These are phyloP conservation scores for Tetragonia tetragonoides DNA, from an alignment of 148 eudicot genomes.

Conservation along the genomic window DNA sequence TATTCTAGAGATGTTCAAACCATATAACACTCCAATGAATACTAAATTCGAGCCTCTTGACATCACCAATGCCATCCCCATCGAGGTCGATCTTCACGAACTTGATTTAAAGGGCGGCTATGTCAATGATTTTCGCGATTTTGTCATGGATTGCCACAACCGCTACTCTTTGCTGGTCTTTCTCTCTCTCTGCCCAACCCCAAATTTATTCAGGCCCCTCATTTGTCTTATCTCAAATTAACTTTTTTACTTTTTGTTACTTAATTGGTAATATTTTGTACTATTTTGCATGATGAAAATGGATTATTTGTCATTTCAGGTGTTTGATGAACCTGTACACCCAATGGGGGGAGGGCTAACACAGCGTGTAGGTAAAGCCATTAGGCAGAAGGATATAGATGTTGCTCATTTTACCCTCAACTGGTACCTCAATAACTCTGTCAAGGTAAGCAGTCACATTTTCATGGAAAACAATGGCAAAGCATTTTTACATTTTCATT, in stretches of 20 bases:
- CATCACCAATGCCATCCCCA: neutral
- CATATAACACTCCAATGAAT: too few relatives aligned
- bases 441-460: neutral
- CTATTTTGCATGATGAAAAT: too few relatives aligned
- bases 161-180: neutral
- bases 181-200: too few relatives aligned
- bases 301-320: neutral
- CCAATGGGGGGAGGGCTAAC: neutral
- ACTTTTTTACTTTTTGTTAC: too few relatives aligned
- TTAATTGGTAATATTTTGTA: too few relatives aligned
- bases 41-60: neutral
- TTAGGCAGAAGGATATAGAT: neutral
- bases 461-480: neutral
- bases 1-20: too few relatives aligned
- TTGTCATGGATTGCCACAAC: neutral
- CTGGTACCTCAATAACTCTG: neutral
- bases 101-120: neutral
- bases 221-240: neutral
- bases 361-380: neutral
- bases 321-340: neutral
- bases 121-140: neutral
- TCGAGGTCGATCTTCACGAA: neutral
- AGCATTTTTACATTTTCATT: neutral
- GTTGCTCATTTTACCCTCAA: neutral
- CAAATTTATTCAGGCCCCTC: neutral